Evolutionary conservation across 1,139 yeast species (phyloP).

Genomic region (Geotrichum carabidarum): DNA sequence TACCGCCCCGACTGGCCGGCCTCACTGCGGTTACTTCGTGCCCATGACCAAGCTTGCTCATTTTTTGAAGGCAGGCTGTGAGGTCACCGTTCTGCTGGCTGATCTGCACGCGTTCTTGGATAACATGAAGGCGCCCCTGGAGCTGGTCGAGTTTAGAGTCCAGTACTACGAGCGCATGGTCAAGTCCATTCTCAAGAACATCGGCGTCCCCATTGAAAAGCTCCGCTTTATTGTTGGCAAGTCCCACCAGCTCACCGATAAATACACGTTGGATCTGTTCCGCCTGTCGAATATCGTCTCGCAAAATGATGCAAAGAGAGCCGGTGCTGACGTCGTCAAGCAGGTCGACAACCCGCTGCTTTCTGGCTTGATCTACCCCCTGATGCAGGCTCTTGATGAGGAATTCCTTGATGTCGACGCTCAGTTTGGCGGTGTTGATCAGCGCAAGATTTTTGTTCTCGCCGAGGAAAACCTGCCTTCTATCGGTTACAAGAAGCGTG

Average conservation of each 20-base stretch:
- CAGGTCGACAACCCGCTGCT: constrained; percentile 92
- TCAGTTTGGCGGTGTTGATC: constrained; percentile 98
- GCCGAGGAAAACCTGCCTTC: constrained; percentile 91
- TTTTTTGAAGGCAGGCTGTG: constrained; percentile 92
- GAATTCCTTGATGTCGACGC: constrained; percentile 83
- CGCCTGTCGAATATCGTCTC: constrained; percentile 75
- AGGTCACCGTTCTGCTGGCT: constrained; percentile 88
- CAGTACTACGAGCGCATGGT: constrained; percentile 79
- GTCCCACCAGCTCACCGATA: constrained; percentile 70
- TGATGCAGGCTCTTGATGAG: constrained; percentile 98
- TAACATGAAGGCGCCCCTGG: constrained; percentile 97
- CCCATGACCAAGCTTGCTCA: constrained; percentile 97
- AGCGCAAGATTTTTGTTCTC: constrained; percentile 92
- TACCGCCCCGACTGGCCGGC: constrained; percentile 92
- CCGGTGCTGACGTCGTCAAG: constrained; percentile 99
- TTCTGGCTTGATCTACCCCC: constrained; percentile 91
- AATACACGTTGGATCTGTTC: constrained; percentile 86
- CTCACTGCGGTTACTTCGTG: constrained; percentile 97
- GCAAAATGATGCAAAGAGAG: constrained; percentile 95
- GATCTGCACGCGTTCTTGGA: constrained; percentile 96
- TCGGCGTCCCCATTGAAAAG: constrained; percentile 87
- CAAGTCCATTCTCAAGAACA: constrained; percentile 76
- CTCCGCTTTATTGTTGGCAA: constrained; percentile 82
- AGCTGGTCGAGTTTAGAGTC: constrained; percentile 83
- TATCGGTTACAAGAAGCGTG: constrained; percentile 92